phyloP scores from a whole-genome alignment of 768 basidiomycete genomes.

The Rhodotorula sphaerocarpa region DNA sequence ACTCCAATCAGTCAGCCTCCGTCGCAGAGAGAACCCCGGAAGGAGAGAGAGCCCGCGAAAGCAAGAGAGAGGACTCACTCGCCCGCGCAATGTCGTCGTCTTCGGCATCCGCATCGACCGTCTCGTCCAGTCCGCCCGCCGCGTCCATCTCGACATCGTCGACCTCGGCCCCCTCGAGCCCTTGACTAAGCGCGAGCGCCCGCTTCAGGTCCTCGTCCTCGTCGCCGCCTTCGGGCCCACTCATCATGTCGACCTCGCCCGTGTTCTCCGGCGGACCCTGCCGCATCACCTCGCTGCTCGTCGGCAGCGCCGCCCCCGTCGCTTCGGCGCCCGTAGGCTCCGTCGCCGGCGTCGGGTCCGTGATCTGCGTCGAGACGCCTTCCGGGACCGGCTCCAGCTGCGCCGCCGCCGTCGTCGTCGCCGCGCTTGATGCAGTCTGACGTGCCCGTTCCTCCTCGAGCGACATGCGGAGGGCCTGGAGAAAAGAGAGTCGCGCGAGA shows the following conservation, averaged over 20 bases:
- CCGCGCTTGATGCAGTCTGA: conserved; percentile 44
- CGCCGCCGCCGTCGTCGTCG: conserved; percentile 43
- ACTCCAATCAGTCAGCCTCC: no score
- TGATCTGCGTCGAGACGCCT: conserved; percentile 30
- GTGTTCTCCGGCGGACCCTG: conserved; percentile 35
- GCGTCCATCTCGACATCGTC: conserved; percentile 50
- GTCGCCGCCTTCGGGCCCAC: conserved; percentile 25
- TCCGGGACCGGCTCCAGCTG: conserved; percentile 44
- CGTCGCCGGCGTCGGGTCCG: conserved; percentile 35
- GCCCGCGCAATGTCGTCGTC: conserved; percentile 72
- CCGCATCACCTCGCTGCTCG: conserved; percentile 31
- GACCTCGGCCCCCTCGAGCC: conserved; percentile 31
- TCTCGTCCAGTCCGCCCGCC: conserved; percentile 34
- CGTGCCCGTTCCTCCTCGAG: conserved; percentile 89
- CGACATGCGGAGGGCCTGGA: conserved; percentile 88
- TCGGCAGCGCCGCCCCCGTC: conserved; percentile 29
- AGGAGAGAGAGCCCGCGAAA: no score
- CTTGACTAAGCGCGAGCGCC: conserved; percentile 59
- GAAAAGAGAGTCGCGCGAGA: not conserved
- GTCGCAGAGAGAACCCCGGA: no score
- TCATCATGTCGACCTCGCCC: conserved; percentile 23
- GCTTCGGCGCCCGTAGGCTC: conserved; percentile 35
- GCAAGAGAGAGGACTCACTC: conserved; percentile 50
- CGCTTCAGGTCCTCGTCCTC: conserved; percentile 66
- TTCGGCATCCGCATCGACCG: conserved; percentile 46